Evolutionary conservation across 2,329 filamentous ascomycete species (phyloP).

Genomic region (Hymenoscyphus salicellus): DNA sequence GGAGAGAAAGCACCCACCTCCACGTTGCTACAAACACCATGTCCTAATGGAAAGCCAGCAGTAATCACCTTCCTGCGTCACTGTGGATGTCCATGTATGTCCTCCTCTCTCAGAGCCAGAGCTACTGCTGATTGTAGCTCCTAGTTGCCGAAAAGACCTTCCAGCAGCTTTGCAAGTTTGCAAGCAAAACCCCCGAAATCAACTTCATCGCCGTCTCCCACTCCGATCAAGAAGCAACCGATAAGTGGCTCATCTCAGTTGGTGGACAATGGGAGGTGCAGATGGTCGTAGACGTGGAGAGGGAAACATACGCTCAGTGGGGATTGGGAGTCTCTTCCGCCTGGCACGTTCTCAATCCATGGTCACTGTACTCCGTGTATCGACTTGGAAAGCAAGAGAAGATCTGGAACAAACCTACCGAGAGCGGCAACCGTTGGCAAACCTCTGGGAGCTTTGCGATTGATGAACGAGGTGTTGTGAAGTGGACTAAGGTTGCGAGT

Average conservation of each 20-base stretch:
- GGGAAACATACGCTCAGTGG: constrained; percentile 62
- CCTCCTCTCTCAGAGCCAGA: neutral
- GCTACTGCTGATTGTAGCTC: constrained; percentile 6
- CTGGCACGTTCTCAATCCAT: constrained; percentile 61
- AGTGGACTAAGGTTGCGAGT: constrained; percentile 48
- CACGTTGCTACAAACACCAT: constrained; percentile 50
- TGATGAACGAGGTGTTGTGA: constrained; percentile 50
- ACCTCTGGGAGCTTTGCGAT: constrained; percentile 63
- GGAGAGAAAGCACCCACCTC: constrained; percentile 56
- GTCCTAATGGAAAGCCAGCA: constrained; percentile 50
- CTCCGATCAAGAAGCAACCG: constrained; percentile 54
- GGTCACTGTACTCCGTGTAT: constrained; percentile 55
- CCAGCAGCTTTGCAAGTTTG: constrained; percentile 50
- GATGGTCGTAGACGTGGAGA: constrained; percentile 58
- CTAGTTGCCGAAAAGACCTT: constrained; percentile 62
- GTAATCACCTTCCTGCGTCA: constrained; percentile 68
- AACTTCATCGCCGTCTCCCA: constrained; percentile 63
- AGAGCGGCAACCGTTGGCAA: constrained; percentile 69
- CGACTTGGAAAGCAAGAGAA: constrained; percentile 59
- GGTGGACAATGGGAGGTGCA: constrained; percentile 44
- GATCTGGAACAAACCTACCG: constrained; percentile 63
- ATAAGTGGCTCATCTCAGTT: constrained; percentile 34
- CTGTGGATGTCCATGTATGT: constrained; percentile 70
- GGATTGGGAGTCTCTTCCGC: constrained; percentile 58
- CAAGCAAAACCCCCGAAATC: constrained; percentile 47